Evolutionary conservation across 768 basidiomycete genomes (phyloP).

Genomic region (Trametopsis cervina): DNA sequence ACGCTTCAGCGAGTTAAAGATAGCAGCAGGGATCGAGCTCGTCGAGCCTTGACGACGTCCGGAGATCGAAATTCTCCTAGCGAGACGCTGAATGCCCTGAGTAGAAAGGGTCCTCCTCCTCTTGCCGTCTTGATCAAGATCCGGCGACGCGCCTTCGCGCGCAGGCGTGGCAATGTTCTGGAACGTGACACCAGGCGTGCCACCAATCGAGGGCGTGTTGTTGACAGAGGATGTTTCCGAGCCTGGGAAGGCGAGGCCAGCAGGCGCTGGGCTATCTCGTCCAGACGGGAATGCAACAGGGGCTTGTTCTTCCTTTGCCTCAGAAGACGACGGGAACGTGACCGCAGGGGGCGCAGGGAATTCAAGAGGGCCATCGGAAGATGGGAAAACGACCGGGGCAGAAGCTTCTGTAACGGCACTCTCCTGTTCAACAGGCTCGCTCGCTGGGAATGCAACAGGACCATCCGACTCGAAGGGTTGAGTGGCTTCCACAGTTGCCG

Average conservation of each 20-base stretch:
- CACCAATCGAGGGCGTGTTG: constrained; percentile 17
- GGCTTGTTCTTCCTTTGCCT: constrained; percentile 16
- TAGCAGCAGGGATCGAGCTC: constrained; percentile 30
- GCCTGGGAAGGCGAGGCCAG: constrained; percentile 25
- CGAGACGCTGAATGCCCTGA: constrained; percentile 81
- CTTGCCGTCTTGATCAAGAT: constrained; percentile 62
- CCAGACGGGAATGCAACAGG: constrained; percentile 28
- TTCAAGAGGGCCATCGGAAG: constrained; percentile 19
- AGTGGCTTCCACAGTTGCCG: background rate
- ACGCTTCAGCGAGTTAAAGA: constrained; percentile 49
- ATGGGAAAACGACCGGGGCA: constrained; percentile 19
- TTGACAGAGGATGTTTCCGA: constrained; percentile 7
- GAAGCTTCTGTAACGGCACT: constrained; percentile 12
- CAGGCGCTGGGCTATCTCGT: constrained; percentile 21
- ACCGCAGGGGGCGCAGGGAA: constrained; percentile 22
- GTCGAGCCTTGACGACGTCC: constrained; percentile 46
- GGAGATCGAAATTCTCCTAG: constrained; percentile 63
- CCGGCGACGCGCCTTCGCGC: constrained; percentile 64
- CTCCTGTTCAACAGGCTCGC: constrained; percentile 11
- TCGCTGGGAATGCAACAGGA: constrained; percentile 9
- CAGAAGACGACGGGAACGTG: constrained; percentile 28
- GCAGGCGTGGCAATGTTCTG: constrained; percentile 51
- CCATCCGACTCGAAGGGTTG: no score
- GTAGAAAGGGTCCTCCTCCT: constrained; percentile 69
- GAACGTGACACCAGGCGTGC: constrained; percentile 54